Percentiles rank a stretch among this genome's conserved stretches.
phyloP scores from a whole-genome alignment of 192 early-diverging fungal genomes.

The Geranomyces michiganensis region DNA sequence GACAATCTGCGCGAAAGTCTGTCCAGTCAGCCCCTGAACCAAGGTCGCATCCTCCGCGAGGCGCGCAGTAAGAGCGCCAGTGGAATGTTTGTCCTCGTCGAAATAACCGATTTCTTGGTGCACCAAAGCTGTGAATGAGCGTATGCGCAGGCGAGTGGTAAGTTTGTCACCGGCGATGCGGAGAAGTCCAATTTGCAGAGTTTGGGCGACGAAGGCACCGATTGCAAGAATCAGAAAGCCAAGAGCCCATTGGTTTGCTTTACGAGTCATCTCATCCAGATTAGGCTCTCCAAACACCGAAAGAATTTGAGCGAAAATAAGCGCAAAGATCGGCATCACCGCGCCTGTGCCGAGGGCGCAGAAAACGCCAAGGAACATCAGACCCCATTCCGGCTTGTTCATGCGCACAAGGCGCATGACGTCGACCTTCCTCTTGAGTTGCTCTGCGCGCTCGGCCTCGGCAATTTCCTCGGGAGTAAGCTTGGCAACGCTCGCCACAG shows the following conservation, averaged over 20 bases:
- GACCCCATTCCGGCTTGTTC: slow-evolving; percentile 47
- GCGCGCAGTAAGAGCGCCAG: slow-evolving; percentile 77
- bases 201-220: slow-evolving; percentile 58
- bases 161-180: slow-evolving; percentile 44
- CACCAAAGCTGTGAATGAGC: slow-evolving; percentile 44
- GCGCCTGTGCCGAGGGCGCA: slow-evolving; percentile 14
- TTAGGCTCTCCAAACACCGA: slow-evolving; percentile 24
- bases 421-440: slow-evolving; percentile 17
- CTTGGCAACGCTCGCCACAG: background rate
- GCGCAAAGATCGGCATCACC: slow-evolving; percentile 71
- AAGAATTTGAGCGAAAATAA: slow-evolving; percentile 43
- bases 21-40: slow-evolving; percentile 59
- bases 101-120: slow-evolving; percentile 56
- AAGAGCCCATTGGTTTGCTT: slow-evolving; percentile 60
- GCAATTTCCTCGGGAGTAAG: slow-evolving; percentile 15
- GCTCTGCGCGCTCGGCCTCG: background rate
- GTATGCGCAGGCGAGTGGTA: slow-evolving; percentile 39
- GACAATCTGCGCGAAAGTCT: slow-evolving; percentile 54
- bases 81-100: slow-evolving; percentile 63
- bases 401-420: slow-evolving; percentile 42
- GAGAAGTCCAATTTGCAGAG: slow-evolving; percentile 51
- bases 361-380: slow-evolving; percentile 38
- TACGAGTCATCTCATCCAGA: slow-evolving; percentile 41
- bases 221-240: slow-evolving; percentile 66
- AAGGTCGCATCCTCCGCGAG: slow-evolving; percentile 80